Evolutionary conservation across 768 basidiomycete species (phyloP), one percentile per base, ranked within the genome.

Genomic region (Boletus bicolor): DNA sequence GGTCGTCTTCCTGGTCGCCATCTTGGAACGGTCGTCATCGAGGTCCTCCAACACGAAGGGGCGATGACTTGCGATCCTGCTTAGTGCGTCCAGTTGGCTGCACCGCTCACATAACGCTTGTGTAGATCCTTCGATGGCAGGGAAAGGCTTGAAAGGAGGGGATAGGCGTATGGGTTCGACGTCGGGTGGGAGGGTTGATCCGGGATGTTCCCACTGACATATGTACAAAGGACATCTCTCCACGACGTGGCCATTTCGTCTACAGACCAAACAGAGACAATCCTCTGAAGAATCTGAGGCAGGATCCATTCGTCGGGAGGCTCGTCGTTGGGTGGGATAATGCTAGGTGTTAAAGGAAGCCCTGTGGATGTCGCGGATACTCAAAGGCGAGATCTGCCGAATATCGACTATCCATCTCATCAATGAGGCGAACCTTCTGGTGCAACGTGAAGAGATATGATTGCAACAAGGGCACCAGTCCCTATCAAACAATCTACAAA

Each of bases 381-480:
- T 30, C 11, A 19, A 2, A 11, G 41, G 10, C 1, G 10, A 2
- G 10, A 3, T 11, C 11, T 21, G 41, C 28, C n/a, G 11, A 11
- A 10, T 28, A 28, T 28, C 26, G 12, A 24, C 46, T 6, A 8
- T 30, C 28, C 28, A 30, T 30, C 28, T 8, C 37, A 36, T 44
- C 45, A 17, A 48, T 17, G 24, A 32, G 35, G 15, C 8, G 26
- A 51, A 36, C 32, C 30, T 44, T 24, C 17, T n/a, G 5, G 21
- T 34, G 24, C 49, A 48, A 39, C 19, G 44, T 52, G 51, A 3
- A 4, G 15, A 32, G 19, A 44, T 30, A 37, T 14, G 49, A 28
- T 38, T n/a, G 24, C 44, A 44, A 50, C 3, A 38, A 64, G 65
- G 64, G 57, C 67, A 59, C 65, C 64, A 44, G 64, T 65, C 63